Percentiles rank a stretch among this genome's conserved stretches.
phyloP scores from a whole-genome alignment of 2,329 filamentous ascomycete species.

The Ophiocordyceps sinensis region DNA sequence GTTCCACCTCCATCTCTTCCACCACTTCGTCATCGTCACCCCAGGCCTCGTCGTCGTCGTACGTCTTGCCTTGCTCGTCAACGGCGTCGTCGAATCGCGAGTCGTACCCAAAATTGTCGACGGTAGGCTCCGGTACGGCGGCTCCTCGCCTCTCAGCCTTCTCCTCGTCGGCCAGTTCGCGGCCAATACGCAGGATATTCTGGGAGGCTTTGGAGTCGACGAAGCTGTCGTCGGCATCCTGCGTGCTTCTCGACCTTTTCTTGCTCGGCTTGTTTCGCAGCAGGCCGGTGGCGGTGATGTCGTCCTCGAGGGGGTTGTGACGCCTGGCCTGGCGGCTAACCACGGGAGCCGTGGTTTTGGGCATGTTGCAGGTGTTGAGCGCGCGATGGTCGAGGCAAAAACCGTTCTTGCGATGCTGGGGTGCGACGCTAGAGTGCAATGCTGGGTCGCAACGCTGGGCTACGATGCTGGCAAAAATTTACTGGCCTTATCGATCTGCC shows the following conservation, averaged over 20 bases:
- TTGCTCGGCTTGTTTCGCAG: slow-evolving; percentile 64
- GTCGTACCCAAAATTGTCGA: slow-evolving; percentile 62
- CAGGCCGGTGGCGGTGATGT: slow-evolving; percentile 57
- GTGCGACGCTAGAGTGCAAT: too few species aligned
- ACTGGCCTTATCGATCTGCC: slow-evolving; percentile 23
- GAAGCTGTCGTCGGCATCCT: slow-evolving; percentile 52
- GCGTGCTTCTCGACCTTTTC: slow-evolving; percentile 47
- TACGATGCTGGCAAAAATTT: slow-evolving; percentile 13
- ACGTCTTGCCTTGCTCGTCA: slow-evolving; percentile 26
- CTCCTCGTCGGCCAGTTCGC: slow-evolving; percentile 77
- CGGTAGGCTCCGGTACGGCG: slow-evolving; percentile 22
- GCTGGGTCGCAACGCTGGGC: not conserved
- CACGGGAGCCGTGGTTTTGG: slow-evolving; percentile 55
- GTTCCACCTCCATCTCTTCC: slow-evolving; percentile 69
- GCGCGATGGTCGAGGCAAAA: not conserved
- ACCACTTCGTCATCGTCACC: slow-evolving; percentile 63
- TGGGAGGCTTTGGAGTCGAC: slow-evolving; percentile 80
- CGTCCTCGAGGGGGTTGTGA: slow-evolving; percentile 85
- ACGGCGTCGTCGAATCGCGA: slow-evolving; percentile 50
- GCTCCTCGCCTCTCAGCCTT: slow-evolving; percentile 19
- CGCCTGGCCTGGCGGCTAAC: slow-evolving; percentile 46
- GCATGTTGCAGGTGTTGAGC: slow-evolving; percentile 40
- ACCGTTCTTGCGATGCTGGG: not conserved
- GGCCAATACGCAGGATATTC: slow-evolving; percentile 79
- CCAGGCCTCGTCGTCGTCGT: slow-evolving; percentile 53